Conservation (phyloP, 2,329 filamentous ascomycete genomes). For the Dendryphion nanum region DNA sequence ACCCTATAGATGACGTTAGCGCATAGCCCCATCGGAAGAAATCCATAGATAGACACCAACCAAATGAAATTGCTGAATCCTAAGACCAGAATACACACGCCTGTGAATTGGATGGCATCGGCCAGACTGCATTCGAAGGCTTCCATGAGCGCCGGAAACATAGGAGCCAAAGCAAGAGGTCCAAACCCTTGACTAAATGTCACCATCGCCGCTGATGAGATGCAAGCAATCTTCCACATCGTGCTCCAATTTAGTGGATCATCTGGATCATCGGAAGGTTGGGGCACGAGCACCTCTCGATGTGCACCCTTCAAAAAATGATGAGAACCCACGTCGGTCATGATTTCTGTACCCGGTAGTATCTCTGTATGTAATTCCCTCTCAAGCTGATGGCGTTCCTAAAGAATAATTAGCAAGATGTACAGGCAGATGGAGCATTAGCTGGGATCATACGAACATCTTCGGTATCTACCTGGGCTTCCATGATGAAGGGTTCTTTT, state of each 20-base stretch:
- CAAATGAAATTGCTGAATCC: conserved; percentile 62
- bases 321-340: conserved; percentile 60
- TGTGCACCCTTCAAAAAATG: conserved; percentile 59
- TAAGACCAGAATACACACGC: conserved; percentile 56
- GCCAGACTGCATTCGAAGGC: conserved; percentile 55
- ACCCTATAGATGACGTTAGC: conserved; percentile 42
- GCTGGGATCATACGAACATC: no score
- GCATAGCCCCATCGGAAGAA: background rate
- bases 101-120: conserved; percentile 57
- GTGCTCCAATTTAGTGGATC: conserved; percentile 57
- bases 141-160: conserved; percentile 59
- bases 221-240: conserved; percentile 50
- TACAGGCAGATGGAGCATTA: no score
- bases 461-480: no score
- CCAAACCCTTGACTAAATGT: conserved; percentile 57
- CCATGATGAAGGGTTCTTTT: no score
- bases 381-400: conserved; percentile 50
- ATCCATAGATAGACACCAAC: conserved; percentile 30
- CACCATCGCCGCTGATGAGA: conserved; percentile 46
- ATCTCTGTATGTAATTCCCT: conserved; percentile 54
- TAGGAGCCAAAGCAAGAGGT: conserved; percentile 55
- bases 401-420: background rate
- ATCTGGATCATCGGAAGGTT: conserved; percentile 50
- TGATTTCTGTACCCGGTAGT: conserved; percentile 59
- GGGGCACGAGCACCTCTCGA: conserved; percentile 52